Evolutionary conservation across 305 asterid species (phyloP).

Genomic region (Ajuga reptans): DNA sequence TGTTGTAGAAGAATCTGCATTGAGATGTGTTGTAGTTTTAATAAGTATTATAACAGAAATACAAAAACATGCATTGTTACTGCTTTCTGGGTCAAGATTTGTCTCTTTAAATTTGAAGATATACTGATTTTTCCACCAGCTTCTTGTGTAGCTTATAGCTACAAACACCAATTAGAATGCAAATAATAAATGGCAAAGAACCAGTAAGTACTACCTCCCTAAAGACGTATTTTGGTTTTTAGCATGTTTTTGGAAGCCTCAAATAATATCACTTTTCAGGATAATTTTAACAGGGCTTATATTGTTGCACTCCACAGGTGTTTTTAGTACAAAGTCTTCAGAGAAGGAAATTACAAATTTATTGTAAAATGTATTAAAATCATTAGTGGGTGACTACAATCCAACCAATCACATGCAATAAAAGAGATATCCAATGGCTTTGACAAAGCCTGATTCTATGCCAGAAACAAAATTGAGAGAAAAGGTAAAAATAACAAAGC

Average conservation of each 20-base stretch:
- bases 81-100: neutral
- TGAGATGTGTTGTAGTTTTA: neutral
- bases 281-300: neutral
- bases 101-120: neutral
- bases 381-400: neutral
- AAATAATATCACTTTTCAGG: neutral
- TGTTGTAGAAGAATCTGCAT: constrained; percentile 77
- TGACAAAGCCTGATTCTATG: neutral
- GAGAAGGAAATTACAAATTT: neutral
- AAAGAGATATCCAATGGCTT: neutral
- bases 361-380: neutral
- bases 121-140: constrained; percentile 2
- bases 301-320: neutral
- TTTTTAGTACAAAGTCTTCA: neutral
- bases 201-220: neutral
- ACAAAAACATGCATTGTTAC: neutral
- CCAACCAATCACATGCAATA: neutral
- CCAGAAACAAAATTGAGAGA: neutral
- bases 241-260: neutral
- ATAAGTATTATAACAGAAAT: neutral
- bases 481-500: neutral
- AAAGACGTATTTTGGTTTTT: neutral
- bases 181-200: neutral
- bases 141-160: neutral
- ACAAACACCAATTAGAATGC: neutral